Conservation (phyloP, 1,284 basidiomycete species). For the Ustilago loliicola region DNA sequence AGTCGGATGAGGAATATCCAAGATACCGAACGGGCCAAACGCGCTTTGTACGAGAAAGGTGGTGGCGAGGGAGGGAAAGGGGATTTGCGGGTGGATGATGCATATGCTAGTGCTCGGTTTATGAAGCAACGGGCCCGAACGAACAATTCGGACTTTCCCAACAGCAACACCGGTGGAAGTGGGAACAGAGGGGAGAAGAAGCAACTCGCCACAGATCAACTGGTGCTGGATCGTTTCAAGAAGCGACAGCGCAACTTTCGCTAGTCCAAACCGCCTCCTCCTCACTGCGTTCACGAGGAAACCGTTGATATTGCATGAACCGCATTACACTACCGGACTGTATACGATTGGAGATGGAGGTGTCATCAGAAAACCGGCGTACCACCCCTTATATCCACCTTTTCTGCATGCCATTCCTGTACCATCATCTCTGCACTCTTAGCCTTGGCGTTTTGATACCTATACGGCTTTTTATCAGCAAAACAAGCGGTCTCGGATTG, state of each 20-base stretch:
- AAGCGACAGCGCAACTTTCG: constrained; percentile 33
- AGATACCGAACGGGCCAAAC: constrained; percentile 94
- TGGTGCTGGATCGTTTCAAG: constrained; percentile 76
- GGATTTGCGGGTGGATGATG: constrained; percentile 77
- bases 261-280: too few species aligned
- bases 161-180: not conserved
- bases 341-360: too few species aligned
- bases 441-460: not conserved
- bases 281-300: too few species aligned
- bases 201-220: constrained; percentile 90
- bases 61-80: constrained; percentile 73
- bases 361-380: too few species aligned
- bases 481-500: constrained; percentile 26
- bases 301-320: too few species aligned
- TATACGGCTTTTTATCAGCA: constrained; percentile 41
- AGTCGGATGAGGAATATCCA: constrained; percentile 92
- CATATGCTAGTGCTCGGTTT: constrained; percentile 82
- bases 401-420: constrained; percentile 6
- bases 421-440: not conserved
- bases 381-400: too few species aligned
- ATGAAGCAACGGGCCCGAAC: constrained; percentile 8
- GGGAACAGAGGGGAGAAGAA: constrained; percentile 73
- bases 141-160: not conserved
- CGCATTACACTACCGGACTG: too few species aligned
- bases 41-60: constrained; percentile 81